phyloP scores from a whole-genome alignment of 805 yeast species.

The Saccharomycopsis olivae region DNA sequence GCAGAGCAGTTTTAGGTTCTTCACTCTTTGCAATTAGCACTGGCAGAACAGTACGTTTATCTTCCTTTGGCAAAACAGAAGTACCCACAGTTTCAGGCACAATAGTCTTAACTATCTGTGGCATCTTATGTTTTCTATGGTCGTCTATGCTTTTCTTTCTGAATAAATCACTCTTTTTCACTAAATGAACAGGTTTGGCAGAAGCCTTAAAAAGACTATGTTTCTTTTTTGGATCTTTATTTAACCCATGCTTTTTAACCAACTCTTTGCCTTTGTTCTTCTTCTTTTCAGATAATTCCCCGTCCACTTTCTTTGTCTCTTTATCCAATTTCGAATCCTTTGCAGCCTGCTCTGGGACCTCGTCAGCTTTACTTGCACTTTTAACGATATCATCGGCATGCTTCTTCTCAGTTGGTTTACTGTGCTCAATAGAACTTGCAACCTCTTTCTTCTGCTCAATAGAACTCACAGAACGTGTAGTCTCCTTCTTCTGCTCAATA shows the following conservation, averaged over 20 bases:
- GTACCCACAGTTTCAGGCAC: too few species aligned
- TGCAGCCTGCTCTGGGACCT: background rate
- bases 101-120: too few species aligned
- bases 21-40: too few species aligned
- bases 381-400: background rate
- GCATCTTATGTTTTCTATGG: too few species aligned
- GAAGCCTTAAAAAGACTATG: constrained; percentile 16
- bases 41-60: too few species aligned
- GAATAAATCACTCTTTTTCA: constrained; percentile 15
- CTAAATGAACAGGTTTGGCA: background rate
- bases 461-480: too few species aligned
- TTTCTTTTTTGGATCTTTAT: constrained; percentile 12
- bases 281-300: constrained; percentile 1
- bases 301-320: background rate
- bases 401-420: too few species aligned
- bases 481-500: too few species aligned
- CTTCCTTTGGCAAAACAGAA: too few species aligned
- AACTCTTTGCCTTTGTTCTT: constrained; percentile 9
- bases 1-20: too few species aligned
- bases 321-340: background rate
- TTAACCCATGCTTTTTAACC: constrained; percentile 4
- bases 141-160: background rate
- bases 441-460: too few species aligned
- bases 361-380: background rate
- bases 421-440: too few species aligned